phyloP scores from a whole-genome alignment of 1,284 basidiomycete genomes.

The Papiliotrema nemorosa region DNA sequence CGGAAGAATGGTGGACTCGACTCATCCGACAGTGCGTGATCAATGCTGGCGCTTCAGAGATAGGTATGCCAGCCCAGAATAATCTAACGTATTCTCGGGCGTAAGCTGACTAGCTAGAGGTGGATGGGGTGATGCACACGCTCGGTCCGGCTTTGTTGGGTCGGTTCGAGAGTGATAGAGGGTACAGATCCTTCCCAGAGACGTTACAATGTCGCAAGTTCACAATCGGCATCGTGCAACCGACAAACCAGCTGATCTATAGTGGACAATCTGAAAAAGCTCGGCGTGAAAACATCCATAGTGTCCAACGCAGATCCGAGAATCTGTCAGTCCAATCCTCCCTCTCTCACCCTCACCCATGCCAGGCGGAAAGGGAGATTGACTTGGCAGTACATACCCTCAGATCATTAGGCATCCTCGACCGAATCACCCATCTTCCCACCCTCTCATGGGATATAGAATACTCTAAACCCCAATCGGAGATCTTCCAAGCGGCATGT shows the following conservation, averaged over 20 bases:
- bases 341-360: background rate
- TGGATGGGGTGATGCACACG: conserved; percentile 19
- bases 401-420: conserved; percentile 32
- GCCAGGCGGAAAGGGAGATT: no score
- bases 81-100: no score
- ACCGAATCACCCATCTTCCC: conserved; percentile 33
- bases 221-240: background rate
- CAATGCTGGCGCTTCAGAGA: conserved; percentile 31
- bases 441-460: conserved; percentile 46
- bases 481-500: conserved; percentile 41
- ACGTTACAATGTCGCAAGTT: conserved; percentile 34
- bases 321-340: conserved; percentile 31
- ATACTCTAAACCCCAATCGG: conserved; percentile 36
- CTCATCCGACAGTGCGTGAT: conserved; percentile 41
- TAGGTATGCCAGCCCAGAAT: no score
- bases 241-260: background rate
- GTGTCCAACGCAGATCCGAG: conserved; percentile 49
- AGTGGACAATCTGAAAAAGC: conserved; percentile 34
- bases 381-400: conserved; percentile 45
- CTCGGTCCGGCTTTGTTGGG: conserved; percentile 29
- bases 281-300: conserved; percentile 41
- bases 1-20: conserved; percentile 46
- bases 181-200: conserved; percentile 45
- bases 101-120: no score
- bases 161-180: conserved; percentile 45